These are phyloP conservation scores for Entomortierella lignicola DNA, from an alignment of 192 early-diverging fungal genomes.

Conservation along the genomic window DNA sequence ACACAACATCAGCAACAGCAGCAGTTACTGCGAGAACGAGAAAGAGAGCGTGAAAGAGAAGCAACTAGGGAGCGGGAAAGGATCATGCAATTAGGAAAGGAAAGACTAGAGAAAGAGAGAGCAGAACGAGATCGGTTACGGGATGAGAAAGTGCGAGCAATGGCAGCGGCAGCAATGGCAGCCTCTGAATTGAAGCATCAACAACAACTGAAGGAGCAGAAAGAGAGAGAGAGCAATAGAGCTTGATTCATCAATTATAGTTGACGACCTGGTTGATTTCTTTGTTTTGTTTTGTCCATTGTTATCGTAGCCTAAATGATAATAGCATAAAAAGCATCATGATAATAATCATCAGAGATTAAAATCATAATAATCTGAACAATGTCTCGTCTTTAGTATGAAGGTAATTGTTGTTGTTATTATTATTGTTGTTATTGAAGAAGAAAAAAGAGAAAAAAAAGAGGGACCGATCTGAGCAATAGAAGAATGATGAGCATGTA, in stretches of 20 bases:
- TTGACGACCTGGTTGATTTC: background rate
- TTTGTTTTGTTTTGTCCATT: background rate
- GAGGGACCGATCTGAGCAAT: too few species aligned
- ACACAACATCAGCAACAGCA: slow-evolving; percentile 38
- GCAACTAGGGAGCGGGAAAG: slow-evolving; percentile 37
- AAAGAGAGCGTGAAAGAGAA: slow-evolving; percentile 18
- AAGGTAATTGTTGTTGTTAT: too few species aligned
- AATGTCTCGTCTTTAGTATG: too few species aligned
- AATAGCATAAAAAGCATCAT: too few species aligned
- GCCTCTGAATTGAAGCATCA: slow-evolving; percentile 51
- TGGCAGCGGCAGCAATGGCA: slow-evolving; percentile 51
- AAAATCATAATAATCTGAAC: too few species aligned
- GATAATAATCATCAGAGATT: too few species aligned
- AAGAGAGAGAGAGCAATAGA: background rate
- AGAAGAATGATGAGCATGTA: too few species aligned
- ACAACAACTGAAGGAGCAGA: slow-evolving; percentile 30
- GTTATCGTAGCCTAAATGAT: too few species aligned
- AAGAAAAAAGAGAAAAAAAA: too few species aligned
- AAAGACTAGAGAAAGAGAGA: slow-evolving; percentile 43
- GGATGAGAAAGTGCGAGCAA: slow-evolving; percentile 45
- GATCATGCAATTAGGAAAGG: slow-evolving; percentile 51
- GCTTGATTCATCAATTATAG: background rate
- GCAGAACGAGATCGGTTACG: slow-evolving; percentile 45
- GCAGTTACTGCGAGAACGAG: slow-evolving; percentile 18
- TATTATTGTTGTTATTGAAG: too few species aligned